phyloP scores from a whole-genome alignment of 1,284 basidiomycete species.

The Apiotrichum gracile region DNA sequence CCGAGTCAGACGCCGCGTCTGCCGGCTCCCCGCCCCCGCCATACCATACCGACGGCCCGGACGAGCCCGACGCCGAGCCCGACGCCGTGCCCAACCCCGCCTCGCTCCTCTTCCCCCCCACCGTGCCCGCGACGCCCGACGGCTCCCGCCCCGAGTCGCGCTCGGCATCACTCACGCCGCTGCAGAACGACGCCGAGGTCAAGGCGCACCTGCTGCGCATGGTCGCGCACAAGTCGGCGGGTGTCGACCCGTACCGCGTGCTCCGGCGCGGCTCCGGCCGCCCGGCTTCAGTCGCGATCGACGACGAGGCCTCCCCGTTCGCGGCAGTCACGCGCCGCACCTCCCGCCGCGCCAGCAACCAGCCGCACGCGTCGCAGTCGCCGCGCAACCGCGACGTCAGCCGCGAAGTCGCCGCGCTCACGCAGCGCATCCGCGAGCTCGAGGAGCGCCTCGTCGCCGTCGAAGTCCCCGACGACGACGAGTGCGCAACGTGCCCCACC shows the following conservation, averaged over 20 bases:
- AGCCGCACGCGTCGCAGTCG: neutral
- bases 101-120: constrained; percentile 4
- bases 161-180: constrained; percentile 1
- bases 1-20: neutral
- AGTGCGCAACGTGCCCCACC: neutral
- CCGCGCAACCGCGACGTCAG: neutral
- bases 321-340: neutral
- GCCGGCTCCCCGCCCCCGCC: constrained; percentile 7
- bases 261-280: constrained; percentile 11
- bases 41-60: neutral
- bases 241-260: constrained; percentile 23
- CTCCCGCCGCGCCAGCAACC: neutral
- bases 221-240: constrained; percentile 8
- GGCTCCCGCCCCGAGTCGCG: neutral
- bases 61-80: too few species aligned
- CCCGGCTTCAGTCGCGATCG: neutral
- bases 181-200: constrained; percentile 1
- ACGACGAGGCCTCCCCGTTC: neutral
- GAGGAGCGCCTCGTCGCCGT: constrained; percentile 11
- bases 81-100: neutral
- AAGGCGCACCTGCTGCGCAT: constrained; percentile 18
- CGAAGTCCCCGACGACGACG: neutral
- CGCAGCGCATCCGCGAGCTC: constrained; percentile 15
- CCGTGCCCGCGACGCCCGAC: neutral
- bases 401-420: constrained; percentile 8